phyloP scores from a whole-genome alignment of 768 basidiomycete genomes.

The Tulasnella sp. region DNA sequence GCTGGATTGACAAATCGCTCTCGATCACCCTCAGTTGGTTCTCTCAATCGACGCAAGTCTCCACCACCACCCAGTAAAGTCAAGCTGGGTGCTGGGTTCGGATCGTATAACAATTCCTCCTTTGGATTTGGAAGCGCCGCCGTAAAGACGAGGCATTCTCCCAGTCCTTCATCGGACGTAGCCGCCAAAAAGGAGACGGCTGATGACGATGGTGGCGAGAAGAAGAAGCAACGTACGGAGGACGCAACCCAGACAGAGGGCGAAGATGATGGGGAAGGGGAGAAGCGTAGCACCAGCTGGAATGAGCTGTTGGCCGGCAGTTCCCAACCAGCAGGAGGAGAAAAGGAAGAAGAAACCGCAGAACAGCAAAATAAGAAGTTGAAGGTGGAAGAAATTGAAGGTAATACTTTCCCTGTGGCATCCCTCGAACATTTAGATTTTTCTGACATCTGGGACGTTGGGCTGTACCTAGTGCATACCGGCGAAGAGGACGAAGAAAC shows the following conservation, averaged over 20 bases:
- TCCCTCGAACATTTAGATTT: neutral
- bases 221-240: neutral
- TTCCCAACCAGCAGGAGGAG: neutral
- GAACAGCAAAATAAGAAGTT: constrained; percentile 27
- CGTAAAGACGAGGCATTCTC: neutral
- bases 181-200: neutral
- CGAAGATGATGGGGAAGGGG: neutral
- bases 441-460: neutral
- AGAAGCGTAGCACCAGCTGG: constrained; percentile 7
- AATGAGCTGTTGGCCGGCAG: constrained; percentile 1
- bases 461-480: constrained; percentile 28
- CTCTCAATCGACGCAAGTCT: constrained; percentile 9
- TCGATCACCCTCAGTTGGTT: constrained; percentile 11
- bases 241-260: neutral
- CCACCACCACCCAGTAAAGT: neutral
- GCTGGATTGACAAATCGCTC: constrained; percentile 6
- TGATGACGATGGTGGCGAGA: neutral
- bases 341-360: constrained; percentile 22
- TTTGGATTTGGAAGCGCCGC: constrained; percentile 7
- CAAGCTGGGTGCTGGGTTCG: constrained; percentile 7
- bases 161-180: constrained; percentile 1
- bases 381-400: constrained; percentile 32
- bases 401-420: constrained; percentile 26
- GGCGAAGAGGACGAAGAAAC: constrained; percentile 37
- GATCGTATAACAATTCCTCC: neutral